Base-by-base conservation (phyloP, 2,329 filamentous ascomycete genomes). In the Xylariaceae sp. region DNA sequence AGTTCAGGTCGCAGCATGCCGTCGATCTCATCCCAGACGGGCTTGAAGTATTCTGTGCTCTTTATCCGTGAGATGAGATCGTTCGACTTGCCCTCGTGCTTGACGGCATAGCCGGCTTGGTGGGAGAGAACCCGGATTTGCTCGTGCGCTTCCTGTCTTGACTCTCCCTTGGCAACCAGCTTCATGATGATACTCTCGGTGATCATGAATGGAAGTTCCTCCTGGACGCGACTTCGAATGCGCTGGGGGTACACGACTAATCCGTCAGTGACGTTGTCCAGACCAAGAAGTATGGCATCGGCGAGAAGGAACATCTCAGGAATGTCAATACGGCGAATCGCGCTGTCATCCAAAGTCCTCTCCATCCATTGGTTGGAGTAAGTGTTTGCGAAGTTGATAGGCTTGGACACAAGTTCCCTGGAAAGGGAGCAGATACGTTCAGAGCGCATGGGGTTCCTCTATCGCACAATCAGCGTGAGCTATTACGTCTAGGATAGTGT, bases 101-200 rank as follows among this genome's bases (percentile, higher is more conserved):
- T 77, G 31, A 79, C 75, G 39, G 87, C 83, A 31, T 78, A 76
- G 41, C 79, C 81, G 0, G 90, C 89, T 72, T 95, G 77, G 73
- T 91, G 87, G 2, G 82, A 89, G 42, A 96, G 79, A 1, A 96
- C 88, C 7, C 87, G 86, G 63, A 96, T 92, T 70, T 93, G 75
- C 73, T 96, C 91, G 71, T 96, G 91, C 1, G 89, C 87, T 17
- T 66, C 62, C 50, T 68, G 66, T 50, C 64, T 55, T 16, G 58
- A 64, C 4, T 44, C 61, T 31, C 66, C 65, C 31, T 63, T 60
- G 2, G 63, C 62, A 22, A 62, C 58, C 3, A 66, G 40, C 50
- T 61, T 64, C 63, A 66, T 66, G 39, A 63, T 62, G 59, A 65
- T 63, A 50, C 56, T 17, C 18, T 68, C 66, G 1, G 64, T 91